Evolutionary conservation across 148 eudicot genomes (phyloP), one percentile per base, ranked within the genome.

Genomic region (Vaccinium macrocarpon): DNA sequence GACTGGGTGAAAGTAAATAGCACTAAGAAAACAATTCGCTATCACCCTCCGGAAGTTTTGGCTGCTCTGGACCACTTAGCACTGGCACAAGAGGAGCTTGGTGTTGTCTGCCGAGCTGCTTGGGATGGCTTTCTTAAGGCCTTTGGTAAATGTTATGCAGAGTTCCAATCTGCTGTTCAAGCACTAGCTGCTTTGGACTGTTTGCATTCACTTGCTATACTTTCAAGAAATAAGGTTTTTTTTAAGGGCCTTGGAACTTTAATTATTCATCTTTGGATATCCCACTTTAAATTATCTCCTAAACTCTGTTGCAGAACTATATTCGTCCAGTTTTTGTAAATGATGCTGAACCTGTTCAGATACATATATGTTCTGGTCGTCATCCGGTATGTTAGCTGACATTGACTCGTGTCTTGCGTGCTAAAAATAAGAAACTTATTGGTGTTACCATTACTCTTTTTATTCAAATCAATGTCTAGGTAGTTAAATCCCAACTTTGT

Each of bases 121-220:
- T 96, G 99, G 99, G 88, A 90, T 83, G 87, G 73, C 57, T 94
- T 96, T 84, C 85, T 96, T 29, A 92, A 87, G 82, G 95, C 84
- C 70, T 96, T 93, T 76, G 82, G 87, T 83, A 86, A 74, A 81
- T 86, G 86, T 82, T 96, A 91, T 87, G 87, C 95, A 10, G 98
- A 96, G 76, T 94, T 93, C 82, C 98, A 90, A 84, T 93, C 95
- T 89, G 92, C 93, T 80, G 95, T 96, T 84, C 95, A 96, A 84
- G 99, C 99, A 62, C 88, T 96, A 81, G 95, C 99, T 86, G 82
- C 95, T 32, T 88, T 96, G 88, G 99, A 96, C 88, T 96, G 99
- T 82, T 89, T 94, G 84, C 91, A 92, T 89, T 94, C 99, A 23
- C 91, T 96, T 55, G 97, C 99, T 59, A 76, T 88, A 92, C 89